Percentiles rank a stretch among this genome's conserved stretches.
These are phyloP conservation scores for Extremus antarcticus DNA, from an alignment of 495 filamentous ascomycete genomes.

Conservation along the genomic window DNA sequence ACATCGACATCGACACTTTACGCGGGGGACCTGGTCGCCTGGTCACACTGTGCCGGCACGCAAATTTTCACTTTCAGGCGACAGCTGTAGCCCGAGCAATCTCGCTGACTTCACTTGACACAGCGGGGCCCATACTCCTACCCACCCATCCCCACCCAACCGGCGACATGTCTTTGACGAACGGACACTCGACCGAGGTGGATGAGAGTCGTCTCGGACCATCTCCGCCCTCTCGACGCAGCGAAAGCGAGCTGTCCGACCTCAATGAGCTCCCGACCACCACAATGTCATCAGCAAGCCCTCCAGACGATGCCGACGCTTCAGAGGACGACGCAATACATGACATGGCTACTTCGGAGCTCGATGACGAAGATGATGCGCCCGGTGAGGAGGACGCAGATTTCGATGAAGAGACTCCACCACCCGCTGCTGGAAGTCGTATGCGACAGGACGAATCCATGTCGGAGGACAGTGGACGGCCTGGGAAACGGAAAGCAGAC, in stretches of 20 bases:
- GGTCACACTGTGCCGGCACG: neutral
- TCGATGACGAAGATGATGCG: constrained; percentile 47
- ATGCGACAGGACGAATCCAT: constrained; percentile 40
- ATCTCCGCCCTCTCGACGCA: constrained; percentile 37
- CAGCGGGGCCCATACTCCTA: constrained; percentile 31
- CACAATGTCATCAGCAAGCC: constrained; percentile 14
- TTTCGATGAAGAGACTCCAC: constrained; percentile 57
- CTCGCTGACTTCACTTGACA: constrained; percentile 25
- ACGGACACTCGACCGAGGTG: constrained; percentile 39
- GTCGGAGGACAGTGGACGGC: constrained; percentile 52
- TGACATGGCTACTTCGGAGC: constrained; percentile 27
- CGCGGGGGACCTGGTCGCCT: constrained; percentile 26
- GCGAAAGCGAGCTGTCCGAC: constrained; percentile 37
- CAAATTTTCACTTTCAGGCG: constrained; percentile 15
- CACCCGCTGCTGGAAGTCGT: constrained; percentile 8
- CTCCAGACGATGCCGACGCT: constrained; percentile 17
- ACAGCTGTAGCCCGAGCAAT: constrained; percentile 15
- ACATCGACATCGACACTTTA: neutral
- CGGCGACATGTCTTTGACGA: constrained; percentile 25
- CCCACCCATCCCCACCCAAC: constrained; percentile 29
- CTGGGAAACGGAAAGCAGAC: constrained; percentile 65
- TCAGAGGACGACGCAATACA: constrained; percentile 27
- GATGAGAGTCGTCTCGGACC: constrained; percentile 29
- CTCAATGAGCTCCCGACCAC: constrained; percentile 23
- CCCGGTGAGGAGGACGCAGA: constrained; percentile 73